Base-by-base conservation (phyloP, 129 eudicot genomes). In the Apium graveolens region DNA sequence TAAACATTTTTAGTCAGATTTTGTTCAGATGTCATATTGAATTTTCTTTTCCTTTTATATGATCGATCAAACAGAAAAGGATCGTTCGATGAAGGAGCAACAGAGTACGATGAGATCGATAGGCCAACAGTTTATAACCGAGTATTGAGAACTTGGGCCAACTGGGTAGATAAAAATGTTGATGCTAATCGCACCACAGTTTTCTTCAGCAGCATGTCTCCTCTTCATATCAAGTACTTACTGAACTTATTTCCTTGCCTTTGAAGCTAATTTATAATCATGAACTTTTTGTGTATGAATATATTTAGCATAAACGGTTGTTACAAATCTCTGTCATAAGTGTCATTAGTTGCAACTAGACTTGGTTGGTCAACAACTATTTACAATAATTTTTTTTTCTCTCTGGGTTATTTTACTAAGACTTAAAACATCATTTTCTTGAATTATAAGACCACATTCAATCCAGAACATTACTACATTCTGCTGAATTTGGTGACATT, bases 191-290 rank as follows among this genome's bases (percentile, higher is more conserved):
- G 83, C 3, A 92, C 97, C 49, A 80, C 82, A 1, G 83, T 95
- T 29, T 95, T 95, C 83, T 95, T 95, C 89, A 87, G 83, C 79
- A 95, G 97, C 97, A 95, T 92, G 99, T 95, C 99, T 76, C 99
- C 99, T 78, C 82, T 92, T 46, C 99, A 95, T 83, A 91, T 95
- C 88, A 91, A 92, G 99, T 95, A 92, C 65, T 20, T 86, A 34
- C 76, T 48, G 0, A 44, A 51, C 68, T 60, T 60, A 60, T 9
- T 49, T 37, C 26, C 74, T 24, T 45, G 32, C 10, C 27, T 70
- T 70, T 10, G 20, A 37, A 70, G 29, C 46, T 70, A 70, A 18
- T 66, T 66, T 41, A 38, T 70, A 34, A 34, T 69, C 9, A 69
- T 69, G 37, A 27, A 32, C n/a, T 75, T 74, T 45, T 78, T 74